These are phyloP conservation scores for Kluyveromyces sp. DNA, from an alignment of 1,139 yeast genomes.

Conservation along the genomic window DNA sequence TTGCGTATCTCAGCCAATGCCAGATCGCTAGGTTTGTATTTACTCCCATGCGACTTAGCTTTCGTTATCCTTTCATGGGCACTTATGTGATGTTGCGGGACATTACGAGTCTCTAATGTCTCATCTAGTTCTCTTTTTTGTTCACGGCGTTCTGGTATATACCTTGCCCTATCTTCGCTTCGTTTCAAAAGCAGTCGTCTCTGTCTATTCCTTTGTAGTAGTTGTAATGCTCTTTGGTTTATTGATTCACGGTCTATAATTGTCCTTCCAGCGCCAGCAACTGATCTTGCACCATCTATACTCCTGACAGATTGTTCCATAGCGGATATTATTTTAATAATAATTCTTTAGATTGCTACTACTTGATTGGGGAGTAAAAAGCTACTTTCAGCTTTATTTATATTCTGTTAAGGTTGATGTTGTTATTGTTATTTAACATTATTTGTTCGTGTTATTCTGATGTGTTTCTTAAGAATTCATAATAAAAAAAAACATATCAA, in stretches of 20 bases:
- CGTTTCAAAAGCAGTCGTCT: constrained; percentile 20
- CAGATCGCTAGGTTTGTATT: constrained; percentile 64
- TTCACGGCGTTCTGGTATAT: constrained; percentile 7
- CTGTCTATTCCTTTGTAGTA: constrained; percentile 26
- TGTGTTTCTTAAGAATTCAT: no score
- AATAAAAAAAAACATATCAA: no score
- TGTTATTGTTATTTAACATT: no score
- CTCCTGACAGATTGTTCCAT: constrained; percentile 14
- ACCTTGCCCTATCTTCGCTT: constrained; percentile 15
- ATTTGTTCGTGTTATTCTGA: no score
- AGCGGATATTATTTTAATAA: background rate
- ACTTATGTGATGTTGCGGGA: constrained; percentile 3
- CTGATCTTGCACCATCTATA: constrained; percentile 12
- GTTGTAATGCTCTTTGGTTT: constrained; percentile 23
- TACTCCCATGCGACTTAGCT: constrained; percentile 22
- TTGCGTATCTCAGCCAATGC: constrained; percentile 74
- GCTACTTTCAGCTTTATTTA: no score
- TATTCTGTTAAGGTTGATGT: no score
- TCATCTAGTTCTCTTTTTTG: background rate
- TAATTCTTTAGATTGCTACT: no score
- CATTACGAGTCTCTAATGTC: background rate
- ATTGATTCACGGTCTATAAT: constrained; percentile 18
- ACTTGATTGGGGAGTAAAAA: no score
- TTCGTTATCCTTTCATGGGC: constrained; percentile 6
- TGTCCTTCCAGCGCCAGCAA: constrained; percentile 13